A percentile compares a stretch with the other conserved stretches of the same genome.
These are phyloP conservation scores for Neonectria magnoliae DNA, from an alignment of 2,329 filamentous ascomycete species.

Conservation along the genomic window DNA sequence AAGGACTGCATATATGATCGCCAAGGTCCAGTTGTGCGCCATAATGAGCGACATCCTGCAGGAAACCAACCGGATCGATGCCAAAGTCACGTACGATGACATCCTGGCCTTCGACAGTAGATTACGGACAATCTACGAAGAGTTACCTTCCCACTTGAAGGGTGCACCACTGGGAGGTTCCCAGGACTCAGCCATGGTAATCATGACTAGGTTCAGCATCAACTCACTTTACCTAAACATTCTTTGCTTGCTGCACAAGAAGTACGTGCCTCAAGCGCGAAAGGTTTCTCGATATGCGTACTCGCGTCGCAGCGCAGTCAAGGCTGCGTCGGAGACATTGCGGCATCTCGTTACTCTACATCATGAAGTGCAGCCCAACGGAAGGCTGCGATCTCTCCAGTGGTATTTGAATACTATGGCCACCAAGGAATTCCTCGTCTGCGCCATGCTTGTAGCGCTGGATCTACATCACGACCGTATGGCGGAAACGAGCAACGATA, in stretches of 20 bases:
- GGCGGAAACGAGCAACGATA: not conserved
- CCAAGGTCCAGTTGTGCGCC: conserved; percentile 73
- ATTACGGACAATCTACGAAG: conserved; percentile 68
- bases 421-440: not conserved
- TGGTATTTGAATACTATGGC: not conserved
- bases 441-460: not conserved
- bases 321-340: not conserved
- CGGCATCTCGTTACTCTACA: not conserved
- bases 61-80: conserved; percentile 64
- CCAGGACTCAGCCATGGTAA: conserved; percentile 81
- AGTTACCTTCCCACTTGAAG: conserved; percentile 82
- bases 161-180: conserved; percentile 79
- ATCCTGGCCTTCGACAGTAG: conserved; percentile 69
- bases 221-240: conserved; percentile 90
- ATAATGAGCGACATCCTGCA: conserved; percentile 79
- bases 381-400: not conserved
- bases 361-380: not conserved
- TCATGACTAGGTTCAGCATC: conserved; percentile 85
- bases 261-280: conserved; percentile 80
- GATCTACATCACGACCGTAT: not conserved
- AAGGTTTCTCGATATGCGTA: conserved; percentile 78
- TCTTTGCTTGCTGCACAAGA: conserved; percentile 88
- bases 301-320: not conserved
- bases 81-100: conserved; percentile 70
- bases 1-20: conserved; percentile 81